Evolutionary conservation across 2,329 filamentous ascomycete species (phyloP), one percentile per base, ranked within the genome.

Genomic region (Phyllosticta citribraziliensis): DNA sequence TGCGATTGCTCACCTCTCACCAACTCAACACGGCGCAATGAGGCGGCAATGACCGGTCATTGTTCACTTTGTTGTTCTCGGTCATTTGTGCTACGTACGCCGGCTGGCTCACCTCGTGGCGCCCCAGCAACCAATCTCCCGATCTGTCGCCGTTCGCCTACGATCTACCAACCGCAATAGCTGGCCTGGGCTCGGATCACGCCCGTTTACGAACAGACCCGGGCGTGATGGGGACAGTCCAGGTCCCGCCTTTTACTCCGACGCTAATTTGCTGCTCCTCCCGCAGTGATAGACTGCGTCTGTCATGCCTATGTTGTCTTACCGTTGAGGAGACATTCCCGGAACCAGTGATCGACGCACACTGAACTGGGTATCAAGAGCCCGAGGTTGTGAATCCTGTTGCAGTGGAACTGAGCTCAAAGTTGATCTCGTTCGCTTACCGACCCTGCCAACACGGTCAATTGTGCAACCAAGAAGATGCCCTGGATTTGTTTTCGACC

Each of bases 1-100:
- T 60, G 40, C 58, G 58, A 60, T 25, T 50, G 53, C 58, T 60
- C 58, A 56, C 40, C 58, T 60, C 52, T 47, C 40, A 47, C 40
- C 14, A 47, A 47, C 40, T n/a, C 40, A 47, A 47, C 40, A n/a
- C 40, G 40, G 40, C 14, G 40, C 40, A 47, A 47, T 47, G 17
- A 47, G 40, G 40, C 40, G 40, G 40, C 40, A 5, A 47, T 47
- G 40, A 47, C 40, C 14, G 40, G 40, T 47, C 33, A 17, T 40
- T 17, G 33, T 40, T 17, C 33, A 40, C 33, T 40, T n/a, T 30
- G 5, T 47, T n/a, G 17, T 47, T n/a, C 40, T 47, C 40, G 40
- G 17, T 47, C 12, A 47, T n/a, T 47, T n/a, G 14, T 30, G 27
- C 27, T 30, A n/a, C 17, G 6, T n/a, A n/a, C 40, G 40, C 40